Evolutionary conservation across 371 early-diverging fungal species (phyloP).

Genomic region (Lichtheimia ornata): DNA sequence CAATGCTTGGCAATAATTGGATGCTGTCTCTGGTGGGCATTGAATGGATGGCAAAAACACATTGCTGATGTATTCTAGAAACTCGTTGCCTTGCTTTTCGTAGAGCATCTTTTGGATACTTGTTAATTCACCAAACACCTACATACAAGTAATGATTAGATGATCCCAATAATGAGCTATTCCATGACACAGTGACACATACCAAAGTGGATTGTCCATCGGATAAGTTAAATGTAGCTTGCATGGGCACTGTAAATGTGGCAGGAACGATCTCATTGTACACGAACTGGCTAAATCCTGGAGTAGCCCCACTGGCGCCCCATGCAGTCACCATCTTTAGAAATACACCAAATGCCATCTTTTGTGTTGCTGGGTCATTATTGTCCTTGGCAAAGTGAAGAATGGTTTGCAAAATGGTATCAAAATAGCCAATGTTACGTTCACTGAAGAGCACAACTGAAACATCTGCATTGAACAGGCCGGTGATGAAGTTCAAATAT

Average conservation of each 20-base stretch:
- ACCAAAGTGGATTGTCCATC: conserved; percentile 84
- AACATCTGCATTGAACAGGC: conserved; percentile 82
- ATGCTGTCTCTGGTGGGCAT: conserved; percentile 65
- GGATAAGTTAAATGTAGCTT: conserved; percentile 69
- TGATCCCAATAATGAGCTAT: background rate
- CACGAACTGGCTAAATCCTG: conserved; percentile 78
- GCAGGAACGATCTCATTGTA: conserved; percentile 76
- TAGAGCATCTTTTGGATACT: conserved; percentile 72
- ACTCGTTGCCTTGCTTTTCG: conserved; percentile 62
- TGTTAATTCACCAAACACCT: conserved; percentile 82
- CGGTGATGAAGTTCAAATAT: conserved; percentile 80
- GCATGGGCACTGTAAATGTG: conserved; percentile 84
- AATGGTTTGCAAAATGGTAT: conserved; percentile 76
- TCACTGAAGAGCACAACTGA: conserved; percentile 78
- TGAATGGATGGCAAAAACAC: conserved; percentile 70
- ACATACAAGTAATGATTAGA: background rate
- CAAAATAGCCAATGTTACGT: conserved; percentile 73
- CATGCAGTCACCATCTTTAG: conserved; percentile 79
- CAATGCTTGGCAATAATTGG: conserved; percentile 67
- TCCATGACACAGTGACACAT: conserved; percentile 11
- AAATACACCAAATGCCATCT: conserved; percentile 82
- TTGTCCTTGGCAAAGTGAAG: conserved; percentile 78
- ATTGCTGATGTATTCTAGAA: conserved; percentile 64
- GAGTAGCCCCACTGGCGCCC: conserved; percentile 59
- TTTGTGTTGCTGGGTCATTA: conserved; percentile 74